A percentile compares a stretch with the other conserved stretches of the same genome.
Conservation (phyloP, 2,329 filamentous ascomycete genomes). For the Blastomyces emzantsi region DNA sequence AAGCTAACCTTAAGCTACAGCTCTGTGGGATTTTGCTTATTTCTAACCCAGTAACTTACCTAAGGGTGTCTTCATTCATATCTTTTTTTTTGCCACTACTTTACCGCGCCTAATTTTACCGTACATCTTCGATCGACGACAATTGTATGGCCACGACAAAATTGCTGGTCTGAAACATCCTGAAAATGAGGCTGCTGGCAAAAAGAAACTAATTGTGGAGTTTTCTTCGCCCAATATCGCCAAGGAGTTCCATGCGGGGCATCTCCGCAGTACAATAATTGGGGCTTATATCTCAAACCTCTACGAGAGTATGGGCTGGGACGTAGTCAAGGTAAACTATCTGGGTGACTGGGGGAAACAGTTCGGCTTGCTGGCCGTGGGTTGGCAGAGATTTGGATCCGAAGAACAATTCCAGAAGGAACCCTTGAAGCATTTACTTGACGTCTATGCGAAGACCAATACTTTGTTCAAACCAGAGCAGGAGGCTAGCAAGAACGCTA, state of each 20-base stretch:
- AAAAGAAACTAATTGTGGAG: conserved; percentile 64
- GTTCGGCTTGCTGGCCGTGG: conserved; percentile 57
- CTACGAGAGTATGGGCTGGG: conserved; percentile 60
- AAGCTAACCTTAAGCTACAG: neutral
- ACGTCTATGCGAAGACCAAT: conserved; percentile 71
- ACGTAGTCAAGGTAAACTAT: conserved; percentile 64
- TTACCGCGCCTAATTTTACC: conserved; percentile 60
- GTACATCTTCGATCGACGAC: conserved; percentile 54
- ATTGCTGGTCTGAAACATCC: conserved; percentile 54
- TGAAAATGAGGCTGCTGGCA: conserved; percentile 48
- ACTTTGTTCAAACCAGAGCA: conserved; percentile 55
- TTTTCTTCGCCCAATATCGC: conserved; percentile 83
- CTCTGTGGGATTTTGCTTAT: neutral
- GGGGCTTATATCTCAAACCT: conserved; percentile 63
- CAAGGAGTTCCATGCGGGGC: conserved; percentile 69
- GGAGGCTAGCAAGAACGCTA: conserved; percentile 52
- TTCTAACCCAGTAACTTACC: conserved; percentile 18
- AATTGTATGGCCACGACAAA: conserved; percentile 56
- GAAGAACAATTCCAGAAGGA: conserved; percentile 62
- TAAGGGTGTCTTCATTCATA: conserved; percentile 63
- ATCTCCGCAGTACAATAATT: conserved; percentile 68
- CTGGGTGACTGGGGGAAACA: conserved; percentile 62
- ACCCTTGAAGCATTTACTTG: conserved; percentile 72
- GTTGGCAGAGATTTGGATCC: conserved; percentile 64
- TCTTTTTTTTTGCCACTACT: conserved; percentile 66